A percentile compares a stretch with the other conserved stretches of the same genome.
These are phyloP conservation scores for Nakaseomyces kungkrabaensis DNA, from an alignment of 1,139 yeast genomes.

Conservation along the genomic window DNA sequence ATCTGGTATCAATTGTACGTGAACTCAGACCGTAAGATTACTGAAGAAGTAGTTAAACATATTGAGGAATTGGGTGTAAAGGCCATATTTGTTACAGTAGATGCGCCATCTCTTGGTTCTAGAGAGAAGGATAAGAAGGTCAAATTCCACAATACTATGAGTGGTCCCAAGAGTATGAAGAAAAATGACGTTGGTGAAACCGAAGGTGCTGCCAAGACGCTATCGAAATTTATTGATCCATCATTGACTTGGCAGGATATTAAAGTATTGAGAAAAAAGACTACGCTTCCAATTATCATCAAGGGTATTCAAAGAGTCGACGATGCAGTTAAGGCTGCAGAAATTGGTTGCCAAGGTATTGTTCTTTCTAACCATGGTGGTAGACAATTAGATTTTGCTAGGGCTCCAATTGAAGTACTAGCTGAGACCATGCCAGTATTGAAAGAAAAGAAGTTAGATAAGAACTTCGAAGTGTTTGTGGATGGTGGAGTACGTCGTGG, in stretches of 20 bases:
- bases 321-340: constrained; percentile 55
- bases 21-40: constrained; percentile 56
- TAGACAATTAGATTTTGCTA: constrained; percentile 57
- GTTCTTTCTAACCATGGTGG: constrained; percentile 73
- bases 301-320: constrained; percentile 66
- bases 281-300: constrained; percentile 42
- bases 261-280: constrained; percentile 33
- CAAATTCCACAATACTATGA: constrained; percentile 43
- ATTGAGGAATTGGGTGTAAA: constrained; percentile 70
- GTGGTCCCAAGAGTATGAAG: constrained; percentile 25
- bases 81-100: constrained; percentile 80
- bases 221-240: constrained; percentile 80
- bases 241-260: constrained; percentile 45
- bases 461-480: constrained; percentile 35
- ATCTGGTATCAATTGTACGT: constrained; percentile 93
- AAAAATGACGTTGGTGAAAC: constrained; percentile 38
- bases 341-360: constrained; percentile 63
- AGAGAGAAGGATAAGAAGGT: constrained; percentile 58
- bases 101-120: constrained; percentile 91
- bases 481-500: constrained; percentile 57
- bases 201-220: constrained; percentile 83
- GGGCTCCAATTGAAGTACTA: constrained; percentile 58
- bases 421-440: constrained; percentile 54
- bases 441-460: constrained; percentile 42
- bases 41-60: constrained; percentile 50